A percentile compares a stretch with the other conserved stretches of the same genome.
Evolutionary conservation across 208 protist species (phyloP).

Genomic region (Trypanosoma lewisi): DNA sequence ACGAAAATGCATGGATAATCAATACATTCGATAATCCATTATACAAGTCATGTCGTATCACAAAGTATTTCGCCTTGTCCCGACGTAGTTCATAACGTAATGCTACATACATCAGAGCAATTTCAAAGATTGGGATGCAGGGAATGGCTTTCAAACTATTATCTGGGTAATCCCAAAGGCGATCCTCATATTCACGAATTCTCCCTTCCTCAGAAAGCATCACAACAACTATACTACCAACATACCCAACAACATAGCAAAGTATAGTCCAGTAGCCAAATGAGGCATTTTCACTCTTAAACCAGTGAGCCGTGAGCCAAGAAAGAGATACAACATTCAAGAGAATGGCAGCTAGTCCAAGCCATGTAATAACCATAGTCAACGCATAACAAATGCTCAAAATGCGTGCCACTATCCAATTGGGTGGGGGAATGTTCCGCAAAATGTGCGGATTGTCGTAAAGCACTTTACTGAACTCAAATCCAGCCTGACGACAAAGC

Average conservation of each 20-base stretch:
- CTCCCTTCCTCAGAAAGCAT: slow-evolving; percentile 66
- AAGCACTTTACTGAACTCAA: slow-evolving; percentile 79
- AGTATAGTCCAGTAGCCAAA: slow-evolving; percentile 81
- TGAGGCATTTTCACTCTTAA: slow-evolving; percentile 20
- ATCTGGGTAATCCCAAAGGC: slow-evolving; percentile 63
- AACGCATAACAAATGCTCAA: slow-evolving; percentile 34
- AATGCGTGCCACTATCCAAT: slow-evolving; percentile 23
- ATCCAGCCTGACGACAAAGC: slow-evolving; percentile 73
- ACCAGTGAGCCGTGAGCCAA: slow-evolving; percentile 66
- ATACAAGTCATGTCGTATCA: slow-evolving; percentile 83
- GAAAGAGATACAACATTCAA: slow-evolving; percentile 42
- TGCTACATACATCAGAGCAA: slow-evolving; percentile 57
- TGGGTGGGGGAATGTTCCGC: slow-evolving; percentile 31
- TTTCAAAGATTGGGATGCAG: slow-evolving; percentile 66
- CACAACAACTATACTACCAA: slow-evolving; percentile 57
- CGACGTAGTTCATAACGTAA: slow-evolving; percentile 57
- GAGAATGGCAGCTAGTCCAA: slow-evolving; percentile 49
- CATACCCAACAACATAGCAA: slow-evolving; percentile 69
- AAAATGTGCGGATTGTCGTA: slow-evolving; percentile 69
- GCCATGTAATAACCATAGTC: slow-evolving; percentile 45
- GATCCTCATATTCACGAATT: slow-evolving; percentile 64
- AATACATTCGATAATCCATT: slow-evolving; percentile 63
- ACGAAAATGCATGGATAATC: slow-evolving; percentile 56
- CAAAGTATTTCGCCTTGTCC: slow-evolving; percentile 59
- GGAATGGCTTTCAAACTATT: slow-evolving; percentile 72